Evolutionary conservation across 306 rosid species (phyloP), one percentile per base, ranked within the genome.

Genomic region (Castanea sativa): DNA sequence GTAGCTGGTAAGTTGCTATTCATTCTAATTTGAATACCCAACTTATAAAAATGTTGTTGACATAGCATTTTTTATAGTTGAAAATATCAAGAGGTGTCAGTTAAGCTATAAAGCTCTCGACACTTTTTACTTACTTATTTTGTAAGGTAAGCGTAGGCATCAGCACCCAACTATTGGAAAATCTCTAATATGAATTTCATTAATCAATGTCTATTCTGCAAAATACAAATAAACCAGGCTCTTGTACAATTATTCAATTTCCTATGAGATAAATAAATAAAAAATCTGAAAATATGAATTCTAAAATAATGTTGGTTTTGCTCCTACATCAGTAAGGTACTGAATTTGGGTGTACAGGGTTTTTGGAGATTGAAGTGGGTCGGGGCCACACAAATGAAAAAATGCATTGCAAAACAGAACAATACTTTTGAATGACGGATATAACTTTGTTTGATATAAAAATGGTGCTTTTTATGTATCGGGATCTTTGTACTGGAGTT

Each of bases 1-100:
- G 9, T 6, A 35, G 9, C 8, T 1, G 0, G 3, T 3, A 9
- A 11, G 59, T 3, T 7, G 4, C 16, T 9, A 8, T 25, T 60
- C 2, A 10, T 58, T 57, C 0, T 30, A 6, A 13, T 11, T 29
- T 35, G 3, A 38, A 8, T 8, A 0, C 0, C 0, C 0, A 38
- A 7, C 11, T 38, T 2, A 1, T 25, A 1, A 25, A 25, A 38
- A 38, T 2, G 0, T 7, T 8, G 1, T 38, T 0, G 10, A 38
- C 11, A 2, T 7, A 7, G 1, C 45, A 38, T 7, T 38, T 38
- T 1, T 38, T 0, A 2, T 38, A 38, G 3, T 0, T 38, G 11
- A 38, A 38, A 38, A 7, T 0, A 7, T 38, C 3, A 8, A 8
- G 2, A 38, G 0, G 0, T 7, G 45, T 38, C 3, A 8, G 45